phyloP scores from a whole-genome alignment of 805 yeast genomes.

The Hyphopichia homilentoma region DNA sequence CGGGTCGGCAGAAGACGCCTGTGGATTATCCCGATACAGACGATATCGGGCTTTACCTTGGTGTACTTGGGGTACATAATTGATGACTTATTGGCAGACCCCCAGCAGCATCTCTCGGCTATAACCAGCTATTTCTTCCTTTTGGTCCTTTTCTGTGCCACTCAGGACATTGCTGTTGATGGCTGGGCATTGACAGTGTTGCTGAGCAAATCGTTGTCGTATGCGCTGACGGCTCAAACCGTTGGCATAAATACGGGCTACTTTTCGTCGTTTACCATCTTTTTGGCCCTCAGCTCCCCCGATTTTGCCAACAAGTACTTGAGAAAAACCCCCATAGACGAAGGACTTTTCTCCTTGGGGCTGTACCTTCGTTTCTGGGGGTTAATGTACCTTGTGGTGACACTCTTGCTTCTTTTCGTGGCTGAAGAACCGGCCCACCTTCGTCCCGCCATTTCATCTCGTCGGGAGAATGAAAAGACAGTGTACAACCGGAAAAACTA shows the following conservation, averaged over 20 bases:
- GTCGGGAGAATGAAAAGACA: constrained; percentile 23
- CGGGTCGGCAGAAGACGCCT: constrained; percentile 78
- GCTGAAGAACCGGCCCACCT: constrained; percentile 69
- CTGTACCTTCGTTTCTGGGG: constrained; percentile 81
- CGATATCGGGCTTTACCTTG: constrained; percentile 68
- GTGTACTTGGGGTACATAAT: constrained; percentile 59
- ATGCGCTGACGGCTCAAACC: constrained; percentile 97
- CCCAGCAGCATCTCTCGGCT: constrained; percentile 45
- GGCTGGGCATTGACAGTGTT: constrained; percentile 97
- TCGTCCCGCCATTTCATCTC: constrained; percentile 25
- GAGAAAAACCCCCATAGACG: constrained; percentile 53
- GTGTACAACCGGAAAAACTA: constrained; percentile 22
- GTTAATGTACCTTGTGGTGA: constrained; percentile 56
- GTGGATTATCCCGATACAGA: constrained; percentile 94
- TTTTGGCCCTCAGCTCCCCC: constrained; percentile 84
- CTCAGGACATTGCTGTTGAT: constrained; percentile 98
- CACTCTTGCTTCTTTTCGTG: constrained; percentile 52
- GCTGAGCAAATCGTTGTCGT: constrained; percentile 72
- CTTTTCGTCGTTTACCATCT: constrained; percentile 86
- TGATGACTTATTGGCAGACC: constrained; percentile 48
- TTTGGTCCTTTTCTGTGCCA: constrained; percentile 85
- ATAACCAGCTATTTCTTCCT: constrained; percentile 73
- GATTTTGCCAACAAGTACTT: constrained; percentile 89
- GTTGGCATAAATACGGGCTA: constrained; percentile 93
- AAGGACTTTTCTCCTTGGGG: constrained; percentile 69